phyloP scores from a whole-genome alignment of 352 stramenopile species.

The Phytophthora pisi region DNA sequence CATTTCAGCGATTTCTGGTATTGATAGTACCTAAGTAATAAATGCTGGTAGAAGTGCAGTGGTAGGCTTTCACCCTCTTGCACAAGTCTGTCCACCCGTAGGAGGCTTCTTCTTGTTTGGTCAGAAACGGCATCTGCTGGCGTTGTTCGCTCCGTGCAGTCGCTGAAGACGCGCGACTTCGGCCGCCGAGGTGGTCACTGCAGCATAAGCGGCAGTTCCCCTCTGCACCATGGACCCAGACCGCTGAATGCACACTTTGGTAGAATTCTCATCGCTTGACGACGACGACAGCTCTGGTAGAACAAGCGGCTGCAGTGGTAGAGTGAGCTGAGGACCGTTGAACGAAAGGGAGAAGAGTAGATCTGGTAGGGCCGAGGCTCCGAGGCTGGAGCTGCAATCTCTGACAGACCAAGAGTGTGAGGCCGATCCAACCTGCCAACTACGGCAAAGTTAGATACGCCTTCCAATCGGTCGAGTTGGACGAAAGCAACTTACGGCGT shows the following conservation, averaged over 20 bases:
- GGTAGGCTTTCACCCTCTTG: too few species aligned
- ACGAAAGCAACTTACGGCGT: constrained; percentile 37
- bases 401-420: constrained; percentile 55
- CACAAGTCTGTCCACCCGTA: too few species aligned
- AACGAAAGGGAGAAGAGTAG: constrained; percentile 59
- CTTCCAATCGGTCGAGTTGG: too few species aligned
- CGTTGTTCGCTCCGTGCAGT: constrained; percentile 53
- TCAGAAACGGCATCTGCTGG: too few species aligned
- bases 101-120: too few species aligned
- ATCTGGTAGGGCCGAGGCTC: constrained; percentile 33
- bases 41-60: too few species aligned
- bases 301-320: constrained; percentile 56
- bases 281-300: constrained; percentile 41
- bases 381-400: constrained; percentile 30
- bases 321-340: constrained; percentile 26
- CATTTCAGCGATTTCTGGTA: too few species aligned
- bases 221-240: constrained; percentile 61
- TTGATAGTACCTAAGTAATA: too few species aligned
- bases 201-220: constrained; percentile 51
- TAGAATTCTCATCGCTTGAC: constrained; percentile 13
- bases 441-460: constrained; percentile 19
- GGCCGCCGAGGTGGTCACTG: constrained; percentile 45
- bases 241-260: constrained; percentile 59
- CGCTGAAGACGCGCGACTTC: constrained; percentile 52
- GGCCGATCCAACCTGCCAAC: constrained; percentile 60